Evolutionary conservation across 768 basidiomycete species (phyloP).

Genomic region (Boletus reticulatus): DNA sequence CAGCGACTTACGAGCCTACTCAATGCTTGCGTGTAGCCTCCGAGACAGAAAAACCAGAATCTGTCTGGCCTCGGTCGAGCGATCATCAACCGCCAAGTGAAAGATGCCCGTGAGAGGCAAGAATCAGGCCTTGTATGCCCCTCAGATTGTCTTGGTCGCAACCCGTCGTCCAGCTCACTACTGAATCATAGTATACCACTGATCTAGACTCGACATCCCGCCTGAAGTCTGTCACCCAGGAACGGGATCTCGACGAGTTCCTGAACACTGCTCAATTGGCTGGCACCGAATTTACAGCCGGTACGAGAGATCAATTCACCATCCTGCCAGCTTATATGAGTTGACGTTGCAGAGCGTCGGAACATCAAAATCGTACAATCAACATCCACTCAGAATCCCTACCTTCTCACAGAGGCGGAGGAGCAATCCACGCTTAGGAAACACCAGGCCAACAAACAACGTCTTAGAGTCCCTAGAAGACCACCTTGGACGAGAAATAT

Average conservation of each 20-base stretch:
- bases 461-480: slow-evolving; percentile 84
- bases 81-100: slow-evolving; percentile 85
- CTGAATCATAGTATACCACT: slow-evolving; percentile 54
- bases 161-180: slow-evolving; percentile 25
- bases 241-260: slow-evolving; percentile 94
- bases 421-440: slow-evolving; percentile 72
- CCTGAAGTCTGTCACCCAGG: slow-evolving; percentile 92
- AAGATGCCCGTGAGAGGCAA: slow-evolving; percentile 33
- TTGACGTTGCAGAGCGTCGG: slow-evolving; percentile 53
- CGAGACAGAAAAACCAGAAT: slow-evolving; percentile 60
- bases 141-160: neutral
- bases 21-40: slow-evolving; percentile 38
- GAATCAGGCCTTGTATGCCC: slow-evolving; percentile 60
- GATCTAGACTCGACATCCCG: slow-evolving; percentile 67
- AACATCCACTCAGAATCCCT: slow-evolving; percentile 69
- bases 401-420: slow-evolving; percentile 79
- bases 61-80: slow-evolving; percentile 89
- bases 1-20: neutral
- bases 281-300: slow-evolving; percentile 93
- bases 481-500: slow-evolving; percentile 87
- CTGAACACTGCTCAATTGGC: slow-evolving; percentile 92
- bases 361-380: slow-evolving; percentile 78
- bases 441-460: slow-evolving; percentile 69
- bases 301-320: slow-evolving; percentile 40
- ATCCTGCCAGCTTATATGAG: slow-evolving; percentile 4